A percentile compares a stretch with the other conserved stretches of the same genome.
phyloP scores from a whole-genome alignment of 2,329 filamentous ascomycete species.

The Colletotrichum echinochloae region DNA sequence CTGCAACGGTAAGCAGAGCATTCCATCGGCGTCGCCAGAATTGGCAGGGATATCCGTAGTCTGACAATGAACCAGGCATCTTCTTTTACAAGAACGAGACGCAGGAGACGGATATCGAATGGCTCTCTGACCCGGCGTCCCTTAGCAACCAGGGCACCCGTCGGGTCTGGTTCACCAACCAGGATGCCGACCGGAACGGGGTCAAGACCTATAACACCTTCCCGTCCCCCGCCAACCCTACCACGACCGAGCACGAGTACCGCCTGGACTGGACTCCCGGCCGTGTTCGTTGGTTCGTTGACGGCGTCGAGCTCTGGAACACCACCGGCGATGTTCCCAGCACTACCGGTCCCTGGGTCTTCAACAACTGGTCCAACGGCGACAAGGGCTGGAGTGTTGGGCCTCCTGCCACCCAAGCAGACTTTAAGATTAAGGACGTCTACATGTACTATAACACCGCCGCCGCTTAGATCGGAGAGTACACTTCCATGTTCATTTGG shows the following conservation, averaged over 20 bases:
- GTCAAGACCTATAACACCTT: conserved; percentile 39
- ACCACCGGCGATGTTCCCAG: conserved; percentile 46
- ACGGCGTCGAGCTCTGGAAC: conserved; percentile 45
- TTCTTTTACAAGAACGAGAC: conserved; percentile 47
- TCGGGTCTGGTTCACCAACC: conserved; percentile 49
- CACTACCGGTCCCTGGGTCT: conserved; percentile 46
- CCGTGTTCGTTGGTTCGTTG: conserved; percentile 45
- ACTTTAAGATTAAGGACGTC: conserved; percentile 45
- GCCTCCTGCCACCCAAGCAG: conserved; percentile 45
- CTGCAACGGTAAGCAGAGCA: conserved; percentile 45
- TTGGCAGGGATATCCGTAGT: neutral
- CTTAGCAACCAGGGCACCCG: conserved; percentile 45
- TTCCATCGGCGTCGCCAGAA: neutral
- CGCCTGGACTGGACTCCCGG: conserved; percentile 48
- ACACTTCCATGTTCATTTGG: neutral
- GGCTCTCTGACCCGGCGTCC: conserved; percentile 48
- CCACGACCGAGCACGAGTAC: conserved; percentile 48
- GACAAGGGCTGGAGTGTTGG: conserved; percentile 48
- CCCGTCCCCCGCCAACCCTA: conserved; percentile 43
- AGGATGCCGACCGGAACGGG: conserved; percentile 44
- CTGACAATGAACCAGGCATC: conserved; percentile 43
- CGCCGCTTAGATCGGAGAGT: too few species aligned
- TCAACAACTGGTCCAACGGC: conserved; percentile 50
- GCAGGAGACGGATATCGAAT: conserved; percentile 50
- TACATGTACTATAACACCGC: conserved; percentile 48